Percentiles rank a stretch among this genome's conserved stretches.
Evolutionary conservation across 2,329 filamentous ascomycete genomes (phyloP).

Genomic region (Venturia oleaginea): DNA sequence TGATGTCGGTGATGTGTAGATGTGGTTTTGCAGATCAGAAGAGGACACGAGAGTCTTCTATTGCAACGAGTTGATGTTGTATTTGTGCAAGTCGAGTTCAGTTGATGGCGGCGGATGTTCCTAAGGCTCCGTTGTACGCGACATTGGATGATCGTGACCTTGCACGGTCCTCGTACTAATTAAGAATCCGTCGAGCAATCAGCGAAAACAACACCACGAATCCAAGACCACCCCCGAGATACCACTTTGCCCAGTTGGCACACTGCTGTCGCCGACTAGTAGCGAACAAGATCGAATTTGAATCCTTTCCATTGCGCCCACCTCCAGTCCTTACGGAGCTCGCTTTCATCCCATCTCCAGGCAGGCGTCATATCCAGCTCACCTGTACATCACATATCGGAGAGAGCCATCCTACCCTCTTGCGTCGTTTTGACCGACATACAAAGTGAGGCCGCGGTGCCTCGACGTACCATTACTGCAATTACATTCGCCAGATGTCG

Average conservation of each 20-base stretch:
- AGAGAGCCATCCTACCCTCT: neutral
- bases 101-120: neutral
- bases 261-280: neutral
- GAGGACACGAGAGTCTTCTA: neutral
- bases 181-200: neutral
- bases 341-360: neutral
- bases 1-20: neutral
- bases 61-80: neutral
- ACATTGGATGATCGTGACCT: no score
- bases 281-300: neutral
- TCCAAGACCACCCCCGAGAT: neutral
- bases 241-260: neutral
- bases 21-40: neutral
- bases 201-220: neutral
- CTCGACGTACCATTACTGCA: neutral
- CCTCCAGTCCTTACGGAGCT: neutral
- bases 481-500: slow-evolving; percentile 23
- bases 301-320: neutral
- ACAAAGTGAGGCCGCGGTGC: slow-evolving; percentile 10
- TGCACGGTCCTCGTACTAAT: neutral
- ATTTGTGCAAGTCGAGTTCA: neutral
- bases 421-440: slow-evolving; percentile 7
- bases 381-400: neutral
- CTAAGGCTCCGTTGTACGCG: neutral
- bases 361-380: slow-evolving; percentile 6